phyloP scores from a whole-genome alignment of 2,329 filamentous ascomycete genomes.

The Phialophora verrucosa region DNA sequence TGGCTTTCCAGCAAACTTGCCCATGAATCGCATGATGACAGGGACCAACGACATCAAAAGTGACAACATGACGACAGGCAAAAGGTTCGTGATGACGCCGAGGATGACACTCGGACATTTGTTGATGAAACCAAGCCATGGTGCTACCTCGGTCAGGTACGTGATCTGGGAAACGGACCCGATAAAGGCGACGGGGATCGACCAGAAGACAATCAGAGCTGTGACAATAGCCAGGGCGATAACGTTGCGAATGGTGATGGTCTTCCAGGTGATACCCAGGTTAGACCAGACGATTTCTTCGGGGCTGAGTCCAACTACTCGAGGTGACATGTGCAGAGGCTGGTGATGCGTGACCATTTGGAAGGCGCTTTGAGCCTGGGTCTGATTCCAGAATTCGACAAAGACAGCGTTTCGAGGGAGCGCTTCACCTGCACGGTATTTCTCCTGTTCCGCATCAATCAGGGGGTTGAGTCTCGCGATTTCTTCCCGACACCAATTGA shows the following conservation, averaged over 20 bases:
- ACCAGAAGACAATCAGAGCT: slow-evolving; percentile 86
- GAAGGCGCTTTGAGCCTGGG: slow-evolving; percentile 82
- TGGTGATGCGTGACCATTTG: slow-evolving; percentile 88
- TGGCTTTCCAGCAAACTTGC: slow-evolving; percentile 74
- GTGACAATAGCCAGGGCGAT: slow-evolving; percentile 73
- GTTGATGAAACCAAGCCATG: slow-evolving; percentile 75
- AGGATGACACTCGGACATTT: slow-evolving; percentile 72
- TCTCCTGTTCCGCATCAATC: slow-evolving; percentile 70
- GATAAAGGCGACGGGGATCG: slow-evolving; percentile 76
- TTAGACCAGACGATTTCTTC: slow-evolving; percentile 86
- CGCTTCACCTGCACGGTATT: slow-evolving; percentile 69
- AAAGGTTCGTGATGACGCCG: slow-evolving; percentile 81
- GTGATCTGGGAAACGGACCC: slow-evolving; percentile 85
- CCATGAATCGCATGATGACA: slow-evolving; percentile 78
- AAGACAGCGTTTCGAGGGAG: slow-evolving; percentile 79
- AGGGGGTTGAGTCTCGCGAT: slow-evolving; percentile 76
- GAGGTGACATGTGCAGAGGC: slow-evolving; percentile 82
- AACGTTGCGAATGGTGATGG: slow-evolving; percentile 75
- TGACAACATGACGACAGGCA: slow-evolving; percentile 79
- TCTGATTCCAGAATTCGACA: slow-evolving; percentile 83
- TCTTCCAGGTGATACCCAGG: slow-evolving; percentile 83
- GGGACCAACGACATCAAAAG: slow-evolving; percentile 87
- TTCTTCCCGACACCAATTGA: slow-evolving; percentile 83
- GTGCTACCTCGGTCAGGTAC: slow-evolving; percentile 63
- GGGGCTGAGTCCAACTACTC: slow-evolving; percentile 82